Base-by-base conservation (phyloP, 2,329 filamentous ascomycete species). In the Phyllosticta capitalensis region DNA sequence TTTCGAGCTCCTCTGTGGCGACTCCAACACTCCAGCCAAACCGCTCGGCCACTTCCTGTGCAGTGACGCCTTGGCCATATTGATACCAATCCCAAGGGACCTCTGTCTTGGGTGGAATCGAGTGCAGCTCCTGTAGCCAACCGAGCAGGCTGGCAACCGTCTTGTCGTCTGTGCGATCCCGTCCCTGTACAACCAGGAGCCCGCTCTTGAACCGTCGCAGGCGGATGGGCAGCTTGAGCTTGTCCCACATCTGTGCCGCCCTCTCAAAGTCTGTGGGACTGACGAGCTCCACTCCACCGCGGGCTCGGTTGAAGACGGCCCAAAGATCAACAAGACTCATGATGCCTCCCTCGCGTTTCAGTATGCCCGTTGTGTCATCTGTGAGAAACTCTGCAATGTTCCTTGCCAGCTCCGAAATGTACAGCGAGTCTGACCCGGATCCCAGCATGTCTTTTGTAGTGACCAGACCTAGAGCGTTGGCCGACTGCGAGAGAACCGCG, bases 11-110 rank as follows among this genome's bases (percentile, higher is more conserved):
- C 71, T 97, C 94, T 61, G 88, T 89, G 1, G 94, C 94, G 21
- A 99, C 92, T 9, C 94, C 94, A 7, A 99, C 87, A 70, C 94
- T 97, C 94, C 94, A 99, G 5, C 92, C 90, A 73, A 99, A 99
- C 55, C 84, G 80, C 72, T 95, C 89, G 0, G 94, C 94, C 0
- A 85, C 84, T 68, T 97, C 92, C 69, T 94, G 89, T 1, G 91
- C 90, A 14, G 91, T 96, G 26, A 97, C 86, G 9, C 94, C 91
- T 59, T 86, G 82, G 0, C 94, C 92, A 71, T 90, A 96, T 49
- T 78, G 67, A 53, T 79, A 79, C 87, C 87, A 90, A 67, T 95
- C 86, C 89, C 89, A 94, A 0, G 79, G 66, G 33, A 86, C 79
- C 3, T 87, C 81, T n/a, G 77, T 78, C 1, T 84, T 80, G 0